Conservation (phyloP, 441 rosid genomes). For the Pelargonium myrrhifolium region DNA sequence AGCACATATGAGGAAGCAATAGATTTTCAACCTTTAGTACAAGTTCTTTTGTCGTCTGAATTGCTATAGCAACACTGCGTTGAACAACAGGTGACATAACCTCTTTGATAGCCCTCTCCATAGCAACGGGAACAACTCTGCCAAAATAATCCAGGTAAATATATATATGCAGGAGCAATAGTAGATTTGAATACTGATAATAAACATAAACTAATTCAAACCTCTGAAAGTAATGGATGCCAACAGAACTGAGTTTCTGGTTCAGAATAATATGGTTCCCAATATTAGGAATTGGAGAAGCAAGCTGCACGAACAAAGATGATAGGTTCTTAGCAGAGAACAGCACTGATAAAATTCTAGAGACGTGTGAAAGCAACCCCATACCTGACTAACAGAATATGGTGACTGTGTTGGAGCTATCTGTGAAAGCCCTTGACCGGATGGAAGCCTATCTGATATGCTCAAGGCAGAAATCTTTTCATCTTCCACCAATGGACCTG, state of each 20-base stretch:
- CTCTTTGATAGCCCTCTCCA: constrained; percentile 97
- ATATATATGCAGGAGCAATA: neutral
- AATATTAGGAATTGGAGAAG: constrained; percentile 71
- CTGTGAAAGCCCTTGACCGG: constrained; percentile 79
- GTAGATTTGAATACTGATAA: constrained; percentile 7
- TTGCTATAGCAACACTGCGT: constrained; percentile 96
- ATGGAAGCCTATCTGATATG: constrained; percentile 78
- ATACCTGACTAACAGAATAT: constrained; percentile 70
- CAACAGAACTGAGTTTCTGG: constrained; percentile 59
- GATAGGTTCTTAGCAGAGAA: constrained; percentile 19
- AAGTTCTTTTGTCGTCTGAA: constrained; percentile 98
- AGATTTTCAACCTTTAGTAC: constrained; percentile 25
- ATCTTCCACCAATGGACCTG: constrained; percentile 72
- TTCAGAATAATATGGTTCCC: constrained; percentile 82
- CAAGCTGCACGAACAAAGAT: constrained; percentile 45
- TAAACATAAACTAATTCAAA: constrained; percentile 24
- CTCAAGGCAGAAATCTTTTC: constrained; percentile 68
- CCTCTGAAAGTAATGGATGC: constrained; percentile 92
- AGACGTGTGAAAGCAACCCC: constrained; percentile 6
- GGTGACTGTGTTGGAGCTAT: constrained; percentile 63
- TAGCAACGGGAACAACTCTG: constrained; percentile 89
- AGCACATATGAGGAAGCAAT: neutral
- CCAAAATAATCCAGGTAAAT: constrained; percentile 9
- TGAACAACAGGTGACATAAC: constrained; percentile 89
- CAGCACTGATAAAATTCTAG: constrained; percentile 1